Conservation (phyloP, 257 asterid species). For the Verbascum thapsus region DNA sequence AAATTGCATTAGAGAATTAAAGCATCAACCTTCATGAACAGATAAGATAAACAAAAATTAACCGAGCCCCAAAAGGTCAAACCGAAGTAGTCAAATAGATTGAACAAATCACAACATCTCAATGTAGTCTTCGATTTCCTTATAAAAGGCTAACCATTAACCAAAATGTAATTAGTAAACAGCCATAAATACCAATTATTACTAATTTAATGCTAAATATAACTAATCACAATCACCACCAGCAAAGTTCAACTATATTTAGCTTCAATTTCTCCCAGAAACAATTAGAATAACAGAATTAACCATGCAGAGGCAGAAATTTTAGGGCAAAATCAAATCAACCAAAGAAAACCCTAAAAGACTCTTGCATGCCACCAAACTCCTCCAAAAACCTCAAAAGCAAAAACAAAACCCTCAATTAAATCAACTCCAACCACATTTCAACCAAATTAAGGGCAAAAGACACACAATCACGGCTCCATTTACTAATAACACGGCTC, state of each 20-base stretch:
- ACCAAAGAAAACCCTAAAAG: conserved; percentile 32
- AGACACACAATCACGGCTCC: conserved; percentile 31
- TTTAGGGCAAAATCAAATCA: conserved; percentile 37
- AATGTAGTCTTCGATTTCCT: not conserved
- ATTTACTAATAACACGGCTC: conserved; percentile 36
- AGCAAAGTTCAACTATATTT: conserved; percentile 24
- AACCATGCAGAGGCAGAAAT: conserved; percentile 45
- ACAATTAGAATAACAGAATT: conserved; percentile 25
- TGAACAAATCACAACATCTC: too few species aligned
- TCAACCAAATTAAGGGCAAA: conserved; percentile 36
- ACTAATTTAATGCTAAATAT: conserved; percentile 21
- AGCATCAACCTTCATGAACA: not conserved
- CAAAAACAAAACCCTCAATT: conserved; percentile 28
- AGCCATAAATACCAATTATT: too few species aligned
- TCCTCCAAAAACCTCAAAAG: conserved; percentile 23
- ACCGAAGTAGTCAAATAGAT: not conserved
- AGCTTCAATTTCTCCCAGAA: conserved; percentile 23
- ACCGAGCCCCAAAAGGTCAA: conserved; percentile 19
- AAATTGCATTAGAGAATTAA: too few species aligned
- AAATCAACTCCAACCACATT: conserved; percentile 33
- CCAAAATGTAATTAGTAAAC: too few species aligned
- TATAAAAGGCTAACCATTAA: not conserved
- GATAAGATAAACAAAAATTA: conserved; percentile 2
- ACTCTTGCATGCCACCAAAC: conserved; percentile 53
- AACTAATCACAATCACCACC: conserved; percentile 29